Percentiles rank a stretch among this genome's conserved stretches.
phyloP scores from a whole-genome alignment of 2,329 filamentous ascomycete genomes.

The Pseudocercospora vitis region DNA sequence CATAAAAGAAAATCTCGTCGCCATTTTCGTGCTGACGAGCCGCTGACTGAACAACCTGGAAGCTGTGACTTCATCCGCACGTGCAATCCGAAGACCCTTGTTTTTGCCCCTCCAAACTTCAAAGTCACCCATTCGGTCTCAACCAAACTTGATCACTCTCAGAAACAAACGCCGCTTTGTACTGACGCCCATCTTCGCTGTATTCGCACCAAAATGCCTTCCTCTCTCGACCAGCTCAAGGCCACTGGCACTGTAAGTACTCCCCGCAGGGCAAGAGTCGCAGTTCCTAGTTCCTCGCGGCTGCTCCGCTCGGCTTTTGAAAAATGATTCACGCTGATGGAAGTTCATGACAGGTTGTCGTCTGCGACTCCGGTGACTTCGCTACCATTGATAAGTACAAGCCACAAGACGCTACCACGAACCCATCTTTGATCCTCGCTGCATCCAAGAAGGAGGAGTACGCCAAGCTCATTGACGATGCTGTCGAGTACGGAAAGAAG shows the following conservation, averaged over 20 bases:
- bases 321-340: slow-evolving; percentile 23
- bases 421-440: slow-evolving; percentile 96
- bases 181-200: too few species aligned
- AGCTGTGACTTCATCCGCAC: background rate
- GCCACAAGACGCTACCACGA: slow-evolving; percentile 99
- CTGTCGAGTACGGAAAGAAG: slow-evolving; percentile 78
- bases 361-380: slow-evolving; percentile 87
- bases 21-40: background rate
- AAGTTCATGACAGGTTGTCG: slow-evolving; percentile 68
- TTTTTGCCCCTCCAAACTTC: slow-evolving; percentile 11
- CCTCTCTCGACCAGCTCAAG: slow-evolving; percentile 95
- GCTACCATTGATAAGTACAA: slow-evolving; percentile 98
- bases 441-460: slow-evolving; percentile 69
- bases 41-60: background rate
- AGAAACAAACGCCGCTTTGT: too few species aligned
- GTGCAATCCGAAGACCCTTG: background rate
- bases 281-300: too few species aligned
- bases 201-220: too few species aligned
- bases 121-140: too few species aligned
- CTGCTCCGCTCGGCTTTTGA: slow-evolving; percentile 22
- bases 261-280: too few species aligned
- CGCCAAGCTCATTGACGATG: slow-evolving; percentile 31
- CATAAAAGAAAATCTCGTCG: too few species aligned
- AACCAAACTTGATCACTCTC: slow-evolving; percentile 3
- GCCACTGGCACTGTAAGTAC: slow-evolving; percentile 86